phyloP scores from a whole-genome alignment of 768 basidiomycete genomes.

The Mycena olivaceomarginata region DNA sequence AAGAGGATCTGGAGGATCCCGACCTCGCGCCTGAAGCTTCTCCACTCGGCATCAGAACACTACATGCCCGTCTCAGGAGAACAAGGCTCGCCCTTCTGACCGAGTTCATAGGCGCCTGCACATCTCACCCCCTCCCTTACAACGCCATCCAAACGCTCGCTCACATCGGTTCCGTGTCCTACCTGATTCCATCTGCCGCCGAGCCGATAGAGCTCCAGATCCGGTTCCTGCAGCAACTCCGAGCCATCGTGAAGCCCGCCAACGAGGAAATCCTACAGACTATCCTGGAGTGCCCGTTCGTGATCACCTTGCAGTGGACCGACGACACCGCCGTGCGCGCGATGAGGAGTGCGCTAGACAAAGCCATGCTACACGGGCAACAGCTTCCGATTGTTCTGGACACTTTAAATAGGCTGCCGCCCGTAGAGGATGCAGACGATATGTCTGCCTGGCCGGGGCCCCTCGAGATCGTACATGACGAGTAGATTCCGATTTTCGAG shows the following conservation, averaged over 20 bases:
- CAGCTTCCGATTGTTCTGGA: neutral
- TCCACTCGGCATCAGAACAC: neutral
- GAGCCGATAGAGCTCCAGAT: neutral
- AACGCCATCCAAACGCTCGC: slow-evolving; percentile 18
- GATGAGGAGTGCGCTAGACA: neutral
- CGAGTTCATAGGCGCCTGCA: slow-evolving; percentile 18
- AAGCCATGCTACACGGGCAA: neutral
- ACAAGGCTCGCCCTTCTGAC: slow-evolving; percentile 13
- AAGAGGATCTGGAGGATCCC: neutral
- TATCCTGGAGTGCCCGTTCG: slow-evolving; percentile 22
- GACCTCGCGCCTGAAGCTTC: neutral
- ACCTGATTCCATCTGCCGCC: neutral
- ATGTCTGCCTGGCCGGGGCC: neutral
- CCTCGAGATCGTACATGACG: neutral
- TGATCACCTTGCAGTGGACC: slow-evolving; percentile 19
- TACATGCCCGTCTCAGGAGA: neutral
- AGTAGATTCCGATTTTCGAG: neutral
- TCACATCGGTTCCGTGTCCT: neutral
- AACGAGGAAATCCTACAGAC: slow-evolving; percentile 13
- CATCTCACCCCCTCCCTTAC: neutral
- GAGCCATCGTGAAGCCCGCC: slow-evolving; percentile 3
- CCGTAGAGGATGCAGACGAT: neutral
- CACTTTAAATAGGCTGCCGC: neutral
- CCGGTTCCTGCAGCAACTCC: neutral
- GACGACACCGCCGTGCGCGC: neutral